Base-by-base conservation (phyloP, 2,329 filamentous ascomycete species). In the Blastomyces emzantsi region DNA sequence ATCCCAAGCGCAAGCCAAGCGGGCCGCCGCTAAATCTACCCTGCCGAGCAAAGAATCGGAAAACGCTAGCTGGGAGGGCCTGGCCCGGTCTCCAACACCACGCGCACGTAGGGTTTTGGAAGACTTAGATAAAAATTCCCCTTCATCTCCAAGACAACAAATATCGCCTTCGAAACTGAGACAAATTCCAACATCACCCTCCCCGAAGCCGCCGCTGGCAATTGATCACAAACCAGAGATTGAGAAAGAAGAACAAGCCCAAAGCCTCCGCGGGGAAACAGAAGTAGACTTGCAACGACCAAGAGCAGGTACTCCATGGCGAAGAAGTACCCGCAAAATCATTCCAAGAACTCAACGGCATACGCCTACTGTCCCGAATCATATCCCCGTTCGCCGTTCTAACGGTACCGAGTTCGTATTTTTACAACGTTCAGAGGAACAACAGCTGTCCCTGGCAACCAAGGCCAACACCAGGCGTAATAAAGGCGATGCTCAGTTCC, bases 401-500 rank as follows among this genome's bases (percentile, higher is more conserved):
- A 78, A 76, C 59, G 78, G 78, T 5, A 78, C 72, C 6, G 78
- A 80, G 60, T 79, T 80, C 61, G 70, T 80, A 36, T 79, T 79
- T 62, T 69, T 74, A 33, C 72, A 78, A 58, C 71, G 72, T 13
- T 75, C 77, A 2, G 77, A 79, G 59, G 70, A 72, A 6, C 77
- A 79, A 66, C 73, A 79, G 51, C 64, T 79, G 36, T 75, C 78
- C 0, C 69, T 79, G 51, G 63, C 70, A 15, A 80, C 78, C 6
- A 73, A 76, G 61, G 72, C 73, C 30, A 79, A 80, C 64, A 80
- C 78, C 13, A 73, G 73, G 60, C 68, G 71, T 39, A 80, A 80
- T 68, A 75, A 74, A 62, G 77, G 76, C 9, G 69, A 72, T 65
- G 70, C 77, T 9, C 62, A 73, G 41, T 67, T 73, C 30, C 76